Conservation (phyloP, 495 filamentous ascomycete genomes). For the Daldinia bambusicola region DNA sequence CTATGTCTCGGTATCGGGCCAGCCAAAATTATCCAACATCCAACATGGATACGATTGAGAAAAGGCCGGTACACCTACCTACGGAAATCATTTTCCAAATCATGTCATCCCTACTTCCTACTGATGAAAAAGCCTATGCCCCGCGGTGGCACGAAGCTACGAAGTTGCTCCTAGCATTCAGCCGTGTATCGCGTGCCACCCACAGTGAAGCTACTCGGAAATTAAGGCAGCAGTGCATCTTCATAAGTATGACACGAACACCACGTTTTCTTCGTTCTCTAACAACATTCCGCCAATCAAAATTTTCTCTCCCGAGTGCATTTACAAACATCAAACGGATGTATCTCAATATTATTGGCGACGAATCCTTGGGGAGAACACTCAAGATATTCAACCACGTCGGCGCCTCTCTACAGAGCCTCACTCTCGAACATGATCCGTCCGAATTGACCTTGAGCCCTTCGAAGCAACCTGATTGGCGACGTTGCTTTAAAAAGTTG, state of each 20-base stretch:
- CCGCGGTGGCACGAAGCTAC: not conserved
- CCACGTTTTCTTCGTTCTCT: not conserved
- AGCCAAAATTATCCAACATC: not conserved
- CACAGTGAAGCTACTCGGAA: not conserved
- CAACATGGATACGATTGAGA: not conserved
- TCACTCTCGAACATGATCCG: not conserved
- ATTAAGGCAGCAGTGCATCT: not conserved
- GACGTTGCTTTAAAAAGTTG: not conserved
- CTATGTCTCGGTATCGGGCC: not conserved
- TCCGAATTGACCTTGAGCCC: not conserved
- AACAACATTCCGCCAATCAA: not conserved
- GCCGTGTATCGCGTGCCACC: not conserved
- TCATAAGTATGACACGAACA: not conserved
- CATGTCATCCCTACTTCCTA: not conserved
- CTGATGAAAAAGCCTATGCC: not conserved
- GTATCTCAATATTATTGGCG: not conserved
- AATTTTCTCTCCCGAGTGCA: not conserved
- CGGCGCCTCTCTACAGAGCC: not conserved
- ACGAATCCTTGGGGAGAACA: no score
- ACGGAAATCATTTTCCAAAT: constrained; percentile 19
- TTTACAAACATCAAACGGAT: not conserved
- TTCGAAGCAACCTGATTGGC: not conserved
- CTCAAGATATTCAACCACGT: not conserved
- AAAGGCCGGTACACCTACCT: not conserved
- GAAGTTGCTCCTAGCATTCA: not conserved